Base-by-base conservation (phyloP, 441 rosid species). In the Erodium trifolium region DNA sequence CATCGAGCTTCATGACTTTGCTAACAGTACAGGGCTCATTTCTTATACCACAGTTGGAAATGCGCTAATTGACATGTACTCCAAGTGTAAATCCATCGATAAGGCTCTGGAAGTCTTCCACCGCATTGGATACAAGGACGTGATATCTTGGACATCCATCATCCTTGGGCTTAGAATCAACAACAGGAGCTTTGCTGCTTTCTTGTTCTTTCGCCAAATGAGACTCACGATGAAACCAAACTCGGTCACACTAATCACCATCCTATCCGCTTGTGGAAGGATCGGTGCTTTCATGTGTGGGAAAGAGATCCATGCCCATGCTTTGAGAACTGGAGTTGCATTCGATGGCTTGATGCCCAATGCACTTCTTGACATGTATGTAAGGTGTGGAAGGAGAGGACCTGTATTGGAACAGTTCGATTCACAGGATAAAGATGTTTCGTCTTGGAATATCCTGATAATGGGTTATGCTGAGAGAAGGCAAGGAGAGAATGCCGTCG, bases 101-200 rank as follows among this genome's bases (percentile, higher is more conserved):
- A 85, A 85, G 78, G 96, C 97, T 66, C 78, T 89, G 78, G 96
- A 85, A 73, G 82, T 93, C 69, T 93, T 91, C 74, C 83, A 86
- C 73, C 68, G 53, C 59, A 85, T 88, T 72, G 88, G 82, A 0
- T 75, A 82, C 72, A 93, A 89, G 84, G 80, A 91, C 78, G 91
- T 93, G 66, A 86, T 91, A 75, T 88, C 99, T 51, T 93, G 97
- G 97, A 93, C 97, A 68, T 81, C 97, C 0, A 80, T 91, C 64
- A 91, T 91, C 68, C 73, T 80, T 47, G 95, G 99, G 76, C 91
- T 93, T 45, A 85, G 93, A 19, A 82, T 91, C 74, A 89, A 88
- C 71, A 85, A 89, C 68, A 85, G 87, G 67, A 78, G 87, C 78
- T 85, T 89, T 19, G 96, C 89, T 76, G 92, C 98, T 62, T 83